A percentile compares a stretch with the other conserved stretches of the same genome.
Conservation (phyloP, 2,329 filamentous ascomycete species). For the Cordyceps fumosorosea region DNA sequence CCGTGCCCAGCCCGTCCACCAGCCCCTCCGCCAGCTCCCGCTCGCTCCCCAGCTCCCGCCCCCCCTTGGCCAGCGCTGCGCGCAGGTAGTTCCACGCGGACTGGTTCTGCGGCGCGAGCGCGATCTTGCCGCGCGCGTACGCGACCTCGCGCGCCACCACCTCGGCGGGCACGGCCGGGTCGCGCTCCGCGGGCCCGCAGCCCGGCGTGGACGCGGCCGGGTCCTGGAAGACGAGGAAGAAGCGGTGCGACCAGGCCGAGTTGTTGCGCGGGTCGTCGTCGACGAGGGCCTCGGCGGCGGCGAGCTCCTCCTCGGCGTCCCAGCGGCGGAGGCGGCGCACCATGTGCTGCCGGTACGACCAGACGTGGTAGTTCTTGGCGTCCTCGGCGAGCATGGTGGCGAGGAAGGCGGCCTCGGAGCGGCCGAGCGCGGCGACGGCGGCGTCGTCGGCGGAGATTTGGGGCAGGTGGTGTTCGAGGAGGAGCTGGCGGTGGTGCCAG, state of each 20-base stretch:
- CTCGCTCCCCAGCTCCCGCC: slow-evolving; percentile 38
- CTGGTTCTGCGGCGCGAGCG: slow-evolving; percentile 83
- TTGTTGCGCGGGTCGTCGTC: slow-evolving; percentile 86
- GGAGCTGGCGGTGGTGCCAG: slow-evolving; percentile 70
- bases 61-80: slow-evolving; percentile 65
- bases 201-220: slow-evolving; percentile 42
- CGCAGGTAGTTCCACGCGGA: slow-evolving; percentile 89
- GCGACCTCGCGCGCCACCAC: slow-evolving; percentile 68
- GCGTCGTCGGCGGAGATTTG: slow-evolving; percentile 53
- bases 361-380: slow-evolving; percentile 97
- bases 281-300: slow-evolving; percentile 66
- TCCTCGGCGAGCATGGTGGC: slow-evolving; percentile 75
- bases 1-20: slow-evolving; percentile 40
- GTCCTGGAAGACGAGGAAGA: slow-evolving; percentile 78
- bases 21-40: slow-evolving; percentile 46
- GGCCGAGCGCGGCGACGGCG: slow-evolving; percentile 51
- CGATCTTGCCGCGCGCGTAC: slow-evolving; percentile 67
- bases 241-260: slow-evolving; percentile 94
- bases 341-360: slow-evolving; percentile 81
- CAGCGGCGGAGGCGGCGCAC: slow-evolving; percentile 61
- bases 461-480: slow-evolving; percentile 52
- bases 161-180: slow-evolving; percentile 51
- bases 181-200: slow-evolving; percentile 43
- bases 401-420: slow-evolving; percentile 69
- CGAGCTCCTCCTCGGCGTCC: slow-evolving; percentile 59